A percentile compares a stretch with the other conserved stretches of the same genome.
Evolutionary conservation across 805 yeast genomes (phyloP).

Genomic region (Candida vaughaniae): DNA sequence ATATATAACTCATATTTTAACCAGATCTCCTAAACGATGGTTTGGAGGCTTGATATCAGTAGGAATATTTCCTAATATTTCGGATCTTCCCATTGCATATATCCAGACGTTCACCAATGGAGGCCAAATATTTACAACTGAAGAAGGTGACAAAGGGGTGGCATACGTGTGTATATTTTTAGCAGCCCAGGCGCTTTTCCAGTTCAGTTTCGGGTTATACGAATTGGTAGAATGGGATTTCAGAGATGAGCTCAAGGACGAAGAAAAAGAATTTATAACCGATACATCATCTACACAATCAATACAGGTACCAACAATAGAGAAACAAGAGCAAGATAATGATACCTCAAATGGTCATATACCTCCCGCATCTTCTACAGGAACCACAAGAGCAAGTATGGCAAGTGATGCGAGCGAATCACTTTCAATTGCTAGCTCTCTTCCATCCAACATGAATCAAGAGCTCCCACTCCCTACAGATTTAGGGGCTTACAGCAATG

Average conservation of each 20-base stretch:
- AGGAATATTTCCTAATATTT: constrained; percentile 74
- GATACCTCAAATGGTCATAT: not conserved
- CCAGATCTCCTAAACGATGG: constrained; percentile 72
- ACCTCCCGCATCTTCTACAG: not conserved
- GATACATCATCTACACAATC: not conserved
- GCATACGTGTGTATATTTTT: constrained; percentile 80
- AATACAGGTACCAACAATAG: not conserved
- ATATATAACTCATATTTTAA: constrained; percentile 36
- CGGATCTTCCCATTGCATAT: constrained; percentile 86
- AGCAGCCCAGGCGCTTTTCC: constrained; percentile 62
- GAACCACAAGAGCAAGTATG: not conserved
- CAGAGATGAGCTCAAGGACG: constrained; percentile 31
- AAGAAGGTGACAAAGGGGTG: constrained; percentile 70
- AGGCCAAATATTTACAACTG: constrained; percentile 49
- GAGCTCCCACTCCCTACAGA: constrained; percentile 13
- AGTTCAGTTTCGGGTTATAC: constrained; percentile 77
- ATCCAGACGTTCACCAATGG: constrained; percentile 69
- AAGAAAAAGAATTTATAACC: constrained; percentile 9
- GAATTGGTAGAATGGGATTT: constrained; percentile 72
- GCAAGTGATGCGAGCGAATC: constrained; percentile 5
- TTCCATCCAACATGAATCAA: constrained; percentile 10
- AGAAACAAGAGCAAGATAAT: not conserved
- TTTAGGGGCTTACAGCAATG: not conserved
- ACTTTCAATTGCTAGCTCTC: constrained; percentile 13
- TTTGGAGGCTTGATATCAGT: constrained; percentile 71